Base-by-base conservation (phyloP, 2,329 filamentous ascomycete genomes). In the Alternaria burnsii region DNA sequence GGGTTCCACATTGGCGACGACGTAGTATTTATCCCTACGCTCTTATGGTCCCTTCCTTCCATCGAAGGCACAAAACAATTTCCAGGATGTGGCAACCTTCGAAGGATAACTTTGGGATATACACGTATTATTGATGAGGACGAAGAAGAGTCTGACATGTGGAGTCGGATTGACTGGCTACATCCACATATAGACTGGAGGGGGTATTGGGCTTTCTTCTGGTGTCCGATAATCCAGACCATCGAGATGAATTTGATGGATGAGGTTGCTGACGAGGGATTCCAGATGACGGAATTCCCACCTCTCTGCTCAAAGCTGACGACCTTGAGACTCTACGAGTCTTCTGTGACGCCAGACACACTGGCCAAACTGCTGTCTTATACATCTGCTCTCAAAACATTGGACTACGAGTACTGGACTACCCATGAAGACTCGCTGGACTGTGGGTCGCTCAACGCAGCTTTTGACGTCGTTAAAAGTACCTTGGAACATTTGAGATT, bases 331-430 rank as follows among this genome's bases (percentile, higher is more conserved):
- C 32, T 50, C 5, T 2, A 16, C 32, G 30, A 38, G 30, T 36
- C 46, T 36, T 36, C 46, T 7, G 30, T 50, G 5, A 16, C 22
- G 10, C 46, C 46, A 50, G 9, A 50, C 10, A 38, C 46, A 12
- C 46, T 48, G 18, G 20, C 30, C 4, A 48, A 48, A 48, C 46
- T 48, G 46, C 7, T 48, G 18, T 48, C 46, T 3, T 48, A 18
- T 32, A n/a, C 46, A 14, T 20, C 30, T 22, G 18, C 30, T 36
- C 18, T 48, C 12, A 36, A 9, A 18, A 24, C 3, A 24, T 36
- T 36, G 14, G 30, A 48, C 20, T 48, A 48, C 46, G 46, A 48
- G n/a, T 48, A 48, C 18, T 48, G 46, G 46, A 34, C 14, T 34
- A 3, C 18, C 7, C 12, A 34, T 14, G 11, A 36, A 18, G 12